phyloP scores from a whole-genome alignment of 2,329 filamentous ascomycete species.

The Chaetoscypha palmicola region DNA sequence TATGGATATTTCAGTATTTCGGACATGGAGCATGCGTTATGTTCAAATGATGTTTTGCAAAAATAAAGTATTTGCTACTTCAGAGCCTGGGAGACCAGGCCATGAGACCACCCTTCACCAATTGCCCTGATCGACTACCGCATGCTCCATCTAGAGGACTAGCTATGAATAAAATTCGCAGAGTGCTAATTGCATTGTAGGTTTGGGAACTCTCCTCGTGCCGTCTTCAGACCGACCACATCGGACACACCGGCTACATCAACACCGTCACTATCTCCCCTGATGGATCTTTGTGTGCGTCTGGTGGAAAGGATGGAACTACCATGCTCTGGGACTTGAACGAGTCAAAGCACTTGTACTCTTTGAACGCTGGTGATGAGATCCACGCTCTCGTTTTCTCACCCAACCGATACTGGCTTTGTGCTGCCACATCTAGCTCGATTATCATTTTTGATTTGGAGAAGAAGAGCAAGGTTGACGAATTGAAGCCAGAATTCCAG shows the following conservation, averaged over 20 bases:
- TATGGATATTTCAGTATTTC: constrained; percentile 45
- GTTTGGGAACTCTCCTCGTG: constrained; percentile 99
- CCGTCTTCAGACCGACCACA: constrained; percentile 99
- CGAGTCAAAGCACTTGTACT: constrained; percentile 99
- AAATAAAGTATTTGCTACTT: constrained; percentile 99
- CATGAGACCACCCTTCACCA: constrained; percentile 97
- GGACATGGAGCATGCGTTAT: constrained; percentile 22
- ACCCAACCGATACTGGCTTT: constrained; percentile 99
- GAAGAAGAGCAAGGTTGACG: constrained; percentile 99
- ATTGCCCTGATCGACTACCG: constrained; percentile 60
- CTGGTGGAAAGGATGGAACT: constrained; percentile 98
- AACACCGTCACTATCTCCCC: constrained; percentile 99
- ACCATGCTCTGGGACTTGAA: constrained; percentile 99
- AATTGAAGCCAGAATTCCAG: constrained; percentile 97
- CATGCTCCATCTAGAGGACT: constrained; percentile 18
- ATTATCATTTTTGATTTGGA: constrained; percentile 99
- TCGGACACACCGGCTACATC: constrained; percentile 99
- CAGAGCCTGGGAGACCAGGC: constrained; percentile 78
- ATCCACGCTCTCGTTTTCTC: constrained; percentile 99
- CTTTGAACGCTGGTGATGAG: constrained; percentile 97
- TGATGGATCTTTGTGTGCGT: constrained; percentile 97
- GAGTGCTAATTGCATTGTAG: constrained; percentile 40
- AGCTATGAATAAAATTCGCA: too few relatives aligned
- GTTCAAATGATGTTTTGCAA: constrained; percentile 86
- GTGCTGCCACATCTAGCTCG: constrained; percentile 91